Conservation (phyloP, 352 stramenopile genomes). For the Globisporangium middletonii region DNA sequence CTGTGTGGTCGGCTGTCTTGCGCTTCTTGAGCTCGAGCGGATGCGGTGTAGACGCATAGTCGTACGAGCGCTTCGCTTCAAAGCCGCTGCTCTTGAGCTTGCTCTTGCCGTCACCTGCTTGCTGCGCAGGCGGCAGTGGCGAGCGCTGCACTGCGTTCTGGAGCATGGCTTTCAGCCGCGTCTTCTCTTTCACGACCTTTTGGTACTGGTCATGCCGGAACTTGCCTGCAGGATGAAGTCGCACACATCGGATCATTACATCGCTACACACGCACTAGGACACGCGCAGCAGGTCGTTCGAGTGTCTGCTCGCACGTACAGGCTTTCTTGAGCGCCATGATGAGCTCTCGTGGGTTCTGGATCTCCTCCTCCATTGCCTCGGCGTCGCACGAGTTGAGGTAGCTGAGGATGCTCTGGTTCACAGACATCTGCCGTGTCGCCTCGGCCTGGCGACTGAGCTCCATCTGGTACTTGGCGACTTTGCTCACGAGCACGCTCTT, state of each 20-base stretch:
- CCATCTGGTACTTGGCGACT: conserved; percentile 72
- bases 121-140: conserved; percentile 15
- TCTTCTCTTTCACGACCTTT: conserved; percentile 77
- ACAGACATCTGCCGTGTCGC: conserved; percentile 33
- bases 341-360: conserved; percentile 68
- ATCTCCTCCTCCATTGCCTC: conserved; percentile 69
- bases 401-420: conserved; percentile 74
- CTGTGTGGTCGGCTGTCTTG: conserved; percentile 17
- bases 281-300: background rate
- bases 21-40: conserved; percentile 55
- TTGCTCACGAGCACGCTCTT: conserved; percentile 62
- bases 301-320: conserved; percentile 25
- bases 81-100: conserved; percentile 23
- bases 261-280: background rate
- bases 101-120: conserved; percentile 17
- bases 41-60: conserved; percentile 18
- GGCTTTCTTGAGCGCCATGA: conserved; percentile 75
- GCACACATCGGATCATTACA: background rate
- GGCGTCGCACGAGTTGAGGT: conserved; percentile 63
- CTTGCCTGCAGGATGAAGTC: conserved; percentile 16
- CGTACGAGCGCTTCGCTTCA: conserved; percentile 22
- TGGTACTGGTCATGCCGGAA: conserved; percentile 82
- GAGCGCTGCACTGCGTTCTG: conserved; percentile 15
- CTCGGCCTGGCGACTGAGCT: conserved; percentile 59
- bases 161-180: conserved; percentile 62